phyloP scores from a whole-genome alignment of 805 yeast genomes.

The Ogataea chonburiensis region DNA sequence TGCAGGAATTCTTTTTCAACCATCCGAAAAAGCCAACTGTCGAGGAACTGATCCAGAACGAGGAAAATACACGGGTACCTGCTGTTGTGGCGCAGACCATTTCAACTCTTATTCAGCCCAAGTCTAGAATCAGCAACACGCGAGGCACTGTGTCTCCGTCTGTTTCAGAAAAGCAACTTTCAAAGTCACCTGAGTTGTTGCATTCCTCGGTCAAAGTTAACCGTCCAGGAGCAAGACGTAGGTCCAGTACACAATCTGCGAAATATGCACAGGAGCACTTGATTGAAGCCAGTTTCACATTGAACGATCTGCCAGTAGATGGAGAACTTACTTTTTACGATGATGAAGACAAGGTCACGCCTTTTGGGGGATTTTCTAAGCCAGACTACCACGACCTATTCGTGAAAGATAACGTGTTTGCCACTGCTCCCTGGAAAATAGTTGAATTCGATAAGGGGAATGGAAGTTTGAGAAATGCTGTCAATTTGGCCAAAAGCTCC shows the following conservation, averaged over 20 bases:
- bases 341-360: constrained; percentile 42
- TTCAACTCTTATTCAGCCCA: constrained; percentile 30
- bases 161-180: constrained; percentile 20
- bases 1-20: constrained; percentile 53
- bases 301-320: constrained; percentile 3
- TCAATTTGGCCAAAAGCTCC: constrained; percentile 54
- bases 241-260: constrained; percentile 11
- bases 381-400: constrained; percentile 53
- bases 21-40: constrained; percentile 26
- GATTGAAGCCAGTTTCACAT: background rate
- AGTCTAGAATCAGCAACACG: constrained; percentile 11
- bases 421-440: constrained; percentile 70
- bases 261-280: constrained; percentile 4
- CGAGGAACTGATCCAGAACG: constrained; percentile 12
- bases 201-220: constrained; percentile 22
- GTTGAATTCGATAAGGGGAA: constrained; percentile 74
- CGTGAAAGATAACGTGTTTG: constrained; percentile 46
- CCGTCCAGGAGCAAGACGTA: constrained; percentile 15
- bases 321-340: constrained; percentile 4
- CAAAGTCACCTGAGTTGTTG: constrained; percentile 17
- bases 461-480: constrained; percentile 85
- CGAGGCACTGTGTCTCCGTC: constrained; percentile 14
- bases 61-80: constrained; percentile 9
- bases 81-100: constrained; percentile 9
- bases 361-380: constrained; percentile 74